Evolutionary conservation across 2,329 filamentous ascomycete species (phyloP), one percentile per base, ranked within the genome.

Genomic region (Ambrosiella xylebori): DNA sequence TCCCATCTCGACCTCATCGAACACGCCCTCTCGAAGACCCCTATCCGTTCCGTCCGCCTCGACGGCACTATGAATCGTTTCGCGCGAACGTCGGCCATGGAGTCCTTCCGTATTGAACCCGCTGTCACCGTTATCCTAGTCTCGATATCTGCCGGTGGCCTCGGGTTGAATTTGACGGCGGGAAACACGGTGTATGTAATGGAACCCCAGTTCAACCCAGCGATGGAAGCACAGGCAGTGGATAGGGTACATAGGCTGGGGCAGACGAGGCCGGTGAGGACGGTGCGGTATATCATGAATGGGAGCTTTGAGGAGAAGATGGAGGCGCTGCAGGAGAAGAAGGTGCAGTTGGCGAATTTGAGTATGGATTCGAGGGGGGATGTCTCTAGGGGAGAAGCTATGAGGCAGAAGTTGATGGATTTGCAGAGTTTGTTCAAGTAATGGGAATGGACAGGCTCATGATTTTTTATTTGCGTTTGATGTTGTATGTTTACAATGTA

Each of bases 201-300:
- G 91, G 93, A 98, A 68, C 93, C 93, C 4, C 90, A 96, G 67
- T 98, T 91, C 73, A 98, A 98, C 66, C 93, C 93, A 0, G 90
- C 89, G 0, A 88, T 90, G 0, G 91, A 98, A 69, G 87, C 89
- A 4, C 93, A 98, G 71, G 93, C 93, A 1, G 79, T 97, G 7
- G 93, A 97, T 68, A 87, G 93, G 37, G 88, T 98, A 5, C 90
- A 95, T 68, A 83, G 90, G 15, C 74, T 96, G 1, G 90, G 93
- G 0, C 93, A 98, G 73, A 93, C 81, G 64, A 78, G 93, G n/a
- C 80, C 84, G 11, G 93, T 98, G 0, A 79, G 79, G n/a, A 94
- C 89, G 1, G 82, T 87, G 41, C 81, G 90, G 41, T 97, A 88
- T 68, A 85, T 97, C 65, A 97, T 97, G 88, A 76, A 79, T 27